A percentile compares a stretch with the other conserved stretches of the same genome.
Conservation (phyloP, 331 rosid species). For the Saraca asoca region DNA sequence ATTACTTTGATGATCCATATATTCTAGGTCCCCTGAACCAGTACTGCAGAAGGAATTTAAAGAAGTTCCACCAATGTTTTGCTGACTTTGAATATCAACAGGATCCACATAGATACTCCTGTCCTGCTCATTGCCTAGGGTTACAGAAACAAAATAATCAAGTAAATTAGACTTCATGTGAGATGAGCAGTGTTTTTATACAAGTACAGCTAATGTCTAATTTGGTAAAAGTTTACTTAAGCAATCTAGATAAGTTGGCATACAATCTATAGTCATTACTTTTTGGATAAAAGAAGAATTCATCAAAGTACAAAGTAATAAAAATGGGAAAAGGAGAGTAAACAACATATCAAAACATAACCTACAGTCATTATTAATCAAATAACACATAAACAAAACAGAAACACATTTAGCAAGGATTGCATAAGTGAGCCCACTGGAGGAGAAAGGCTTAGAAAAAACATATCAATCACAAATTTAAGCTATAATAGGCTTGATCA, state of each 20-base stretch:
- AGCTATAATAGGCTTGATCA: neutral
- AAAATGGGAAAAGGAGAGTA: too few relatives aligned
- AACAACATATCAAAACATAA: too few relatives aligned
- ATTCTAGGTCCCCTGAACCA: conserved; percentile 47
- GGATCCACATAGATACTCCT: conserved; percentile 39
- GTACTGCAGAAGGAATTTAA: conserved; percentile 39
- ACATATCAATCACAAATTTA: conserved; percentile 3
- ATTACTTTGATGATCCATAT: conserved; percentile 41
- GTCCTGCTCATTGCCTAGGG: conserved; percentile 52
- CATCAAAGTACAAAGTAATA: too few relatives aligned
- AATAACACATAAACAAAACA: too few relatives aligned
- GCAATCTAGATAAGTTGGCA: too few relatives aligned
- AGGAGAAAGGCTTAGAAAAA: conserved; percentile 1
- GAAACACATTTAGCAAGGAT: neutral
- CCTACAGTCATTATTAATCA: too few relatives aligned
- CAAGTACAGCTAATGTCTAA: too few relatives aligned
- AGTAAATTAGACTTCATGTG: too few relatives aligned
- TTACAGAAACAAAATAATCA: conserved; percentile 32
- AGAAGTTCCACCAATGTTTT: conserved; percentile 36
- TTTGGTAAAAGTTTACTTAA: too few relatives aligned
- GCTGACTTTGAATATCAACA: conserved; percentile 50
- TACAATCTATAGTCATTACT: too few relatives aligned
- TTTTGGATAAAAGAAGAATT: too few relatives aligned
- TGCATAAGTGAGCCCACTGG: neutral
- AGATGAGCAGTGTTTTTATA: too few relatives aligned